phyloP scores from a whole-genome alignment of 306 rosid genomes.

The Ormosia semicastrata region DNA sequence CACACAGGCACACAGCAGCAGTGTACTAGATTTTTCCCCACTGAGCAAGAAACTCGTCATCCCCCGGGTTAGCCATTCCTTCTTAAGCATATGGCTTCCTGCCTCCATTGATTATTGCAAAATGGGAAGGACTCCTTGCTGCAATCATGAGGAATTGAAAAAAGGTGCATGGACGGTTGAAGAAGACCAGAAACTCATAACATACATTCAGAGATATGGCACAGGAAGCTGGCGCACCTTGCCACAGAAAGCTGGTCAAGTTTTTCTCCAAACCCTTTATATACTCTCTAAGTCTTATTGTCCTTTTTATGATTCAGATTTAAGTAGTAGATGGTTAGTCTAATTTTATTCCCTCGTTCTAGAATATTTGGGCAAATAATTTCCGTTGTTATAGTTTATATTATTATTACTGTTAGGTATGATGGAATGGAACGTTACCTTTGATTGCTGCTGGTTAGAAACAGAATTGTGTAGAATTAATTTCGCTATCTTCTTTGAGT shows the following conservation, averaged over 20 bases:
- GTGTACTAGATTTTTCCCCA: neutral
- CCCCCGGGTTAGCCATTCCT: neutral
- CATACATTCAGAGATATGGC: conserved; percentile 18
- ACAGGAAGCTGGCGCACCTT: conserved; percentile 28
- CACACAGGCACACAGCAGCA: neutral
- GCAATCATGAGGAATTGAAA: neutral
- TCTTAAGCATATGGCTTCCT: neutral
- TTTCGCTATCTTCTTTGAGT: neutral
- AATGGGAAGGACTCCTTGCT: conserved; percentile 26
- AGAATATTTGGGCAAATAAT: neutral
- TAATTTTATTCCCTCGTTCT: neutral
- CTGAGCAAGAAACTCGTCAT: neutral
- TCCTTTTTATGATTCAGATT: neutral
- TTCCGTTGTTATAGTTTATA: neutral
- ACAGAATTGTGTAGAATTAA: neutral
- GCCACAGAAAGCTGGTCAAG: conserved; percentile 20
- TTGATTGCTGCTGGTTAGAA: neutral
- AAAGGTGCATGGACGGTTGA: conserved; percentile 23
- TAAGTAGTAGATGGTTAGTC: neutral
- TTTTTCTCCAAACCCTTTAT: neutral
- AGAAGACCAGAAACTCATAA: conserved; percentile 19
- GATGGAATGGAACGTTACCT: neutral
- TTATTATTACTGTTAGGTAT: neutral
- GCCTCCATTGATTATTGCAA: neutral
- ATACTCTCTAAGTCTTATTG: neutral